phyloP scores from a whole-genome alignment of 257 asterid genomes.

The Scutellaria minor region DNA sequence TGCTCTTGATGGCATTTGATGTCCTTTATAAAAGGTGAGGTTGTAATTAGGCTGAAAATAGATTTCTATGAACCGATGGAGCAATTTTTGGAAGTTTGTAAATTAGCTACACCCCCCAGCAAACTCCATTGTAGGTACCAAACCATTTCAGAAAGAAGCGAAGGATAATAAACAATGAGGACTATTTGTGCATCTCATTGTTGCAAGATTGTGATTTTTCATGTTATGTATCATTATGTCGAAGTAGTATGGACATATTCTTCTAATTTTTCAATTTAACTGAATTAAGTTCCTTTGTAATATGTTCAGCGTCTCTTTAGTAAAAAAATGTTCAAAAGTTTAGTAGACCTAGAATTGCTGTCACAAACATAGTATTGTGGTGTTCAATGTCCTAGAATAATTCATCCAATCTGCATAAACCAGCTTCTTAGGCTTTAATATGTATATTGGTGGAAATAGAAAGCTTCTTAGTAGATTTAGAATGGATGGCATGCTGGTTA shows the following conservation, averaged over 20 bases:
- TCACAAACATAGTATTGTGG: background rate
- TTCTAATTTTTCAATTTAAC: background rate
- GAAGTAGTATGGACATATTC: slow-evolving; percentile 16
- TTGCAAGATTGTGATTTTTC: slow-evolving; percentile 9
- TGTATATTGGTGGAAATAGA: background rate
- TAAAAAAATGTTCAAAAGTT: background rate
- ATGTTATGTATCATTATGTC: slow-evolving; percentile 1
- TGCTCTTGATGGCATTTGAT: background rate
- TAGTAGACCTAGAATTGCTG: background rate
- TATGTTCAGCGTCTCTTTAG: too few species aligned
- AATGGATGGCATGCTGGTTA: background rate
- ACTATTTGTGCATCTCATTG: background rate
- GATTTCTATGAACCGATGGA: slow-evolving; percentile 14
- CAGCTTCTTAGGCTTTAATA: slow-evolving; percentile 11
- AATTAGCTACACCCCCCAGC: background rate
- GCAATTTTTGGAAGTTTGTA: slow-evolving; percentile 8
- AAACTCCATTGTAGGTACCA: background rate
- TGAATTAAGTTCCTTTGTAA: too few species aligned
- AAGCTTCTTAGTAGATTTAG: slow-evolving; percentile 12
- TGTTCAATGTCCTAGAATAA: slow-evolving; percentile 15
- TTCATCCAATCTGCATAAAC: slow-evolving; percentile 14
- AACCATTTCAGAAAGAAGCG: background rate
- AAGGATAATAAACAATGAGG: background rate
- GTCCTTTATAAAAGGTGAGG: background rate
- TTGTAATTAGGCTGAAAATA: slow-evolving; percentile 25